phyloP scores from a whole-genome alignment of 768 basidiomycete genomes.

The Amanita muscaria region DNA sequence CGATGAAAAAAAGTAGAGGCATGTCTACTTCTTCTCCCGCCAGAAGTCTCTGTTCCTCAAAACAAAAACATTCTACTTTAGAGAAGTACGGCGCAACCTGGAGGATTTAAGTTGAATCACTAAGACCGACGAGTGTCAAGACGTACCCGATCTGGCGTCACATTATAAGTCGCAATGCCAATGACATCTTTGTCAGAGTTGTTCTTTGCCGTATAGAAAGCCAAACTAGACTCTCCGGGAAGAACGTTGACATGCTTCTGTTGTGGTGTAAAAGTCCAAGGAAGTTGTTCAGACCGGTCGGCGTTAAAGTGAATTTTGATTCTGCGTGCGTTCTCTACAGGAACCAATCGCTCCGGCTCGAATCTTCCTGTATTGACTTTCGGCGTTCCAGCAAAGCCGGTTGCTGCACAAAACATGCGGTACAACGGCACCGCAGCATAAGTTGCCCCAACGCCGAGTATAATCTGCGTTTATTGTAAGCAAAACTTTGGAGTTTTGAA shows the following conservation, averaged over 20 bases:
- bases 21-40: constrained; percentile 97
- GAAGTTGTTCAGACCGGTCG: constrained; percentile 78
- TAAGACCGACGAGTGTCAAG: not conserved
- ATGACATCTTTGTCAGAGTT: constrained; percentile 80
- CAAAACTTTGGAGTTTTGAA: not conserved
- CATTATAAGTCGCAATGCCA: constrained; percentile 98
- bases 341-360: constrained; percentile 76
- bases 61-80: constrained; percentile 99
- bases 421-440: constrained; percentile 97
- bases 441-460: constrained; percentile 74
- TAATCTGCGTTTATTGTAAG: constrained; percentile 40
- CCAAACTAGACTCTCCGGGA: constrained; percentile 92
- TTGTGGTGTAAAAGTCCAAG: constrained; percentile 89
- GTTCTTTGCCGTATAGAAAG: constrained; percentile 94
- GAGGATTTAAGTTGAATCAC: not conserved
- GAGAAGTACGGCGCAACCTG: constrained; percentile 98
- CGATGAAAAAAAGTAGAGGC: constrained; percentile 97
- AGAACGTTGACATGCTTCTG: constrained; percentile 86
- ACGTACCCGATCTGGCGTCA: constrained; percentile 91
- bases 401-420: constrained; percentile 96
- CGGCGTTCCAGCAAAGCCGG: constrained; percentile 94
- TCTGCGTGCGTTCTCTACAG: constrained; percentile 55
- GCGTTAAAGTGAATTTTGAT: constrained; percentile 97
- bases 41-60: constrained; percentile 93
- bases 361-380: constrained; percentile 81